Conservation (phyloP, 805 yeast genomes). For the Priceomyces fermenticarens region DNA sequence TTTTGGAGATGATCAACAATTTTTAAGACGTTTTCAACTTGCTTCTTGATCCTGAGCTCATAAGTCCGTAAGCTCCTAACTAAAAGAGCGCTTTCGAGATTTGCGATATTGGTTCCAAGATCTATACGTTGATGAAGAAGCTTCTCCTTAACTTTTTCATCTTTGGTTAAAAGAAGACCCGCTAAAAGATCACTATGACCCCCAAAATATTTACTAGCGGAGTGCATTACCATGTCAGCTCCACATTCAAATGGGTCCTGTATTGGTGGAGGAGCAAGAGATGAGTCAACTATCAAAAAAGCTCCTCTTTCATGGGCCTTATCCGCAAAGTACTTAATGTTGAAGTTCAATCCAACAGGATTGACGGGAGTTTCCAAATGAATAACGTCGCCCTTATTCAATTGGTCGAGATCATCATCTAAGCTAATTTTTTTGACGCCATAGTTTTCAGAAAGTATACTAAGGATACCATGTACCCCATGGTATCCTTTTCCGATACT, state of each 20-base stretch:
- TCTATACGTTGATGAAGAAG: slow-evolving; percentile 62
- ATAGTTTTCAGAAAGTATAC: slow-evolving; percentile 57
- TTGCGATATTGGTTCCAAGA: slow-evolving; percentile 78
- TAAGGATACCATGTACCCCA: slow-evolving; percentile 73
- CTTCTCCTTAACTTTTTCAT: slow-evolving; percentile 38
- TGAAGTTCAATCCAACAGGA: slow-evolving; percentile 70
- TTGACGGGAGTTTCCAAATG: slow-evolving; percentile 89
- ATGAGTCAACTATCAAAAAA: slow-evolving; percentile 70
- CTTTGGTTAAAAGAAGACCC: slow-evolving; percentile 70
- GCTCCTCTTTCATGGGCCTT: slow-evolving; percentile 81
- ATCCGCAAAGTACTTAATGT: slow-evolving; percentile 59
- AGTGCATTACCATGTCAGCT: slow-evolving; percentile 87
- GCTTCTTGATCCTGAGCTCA: slow-evolving; percentile 67
- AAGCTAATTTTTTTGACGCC: slow-evolving; percentile 51
- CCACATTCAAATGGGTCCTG: slow-evolving; percentile 79
- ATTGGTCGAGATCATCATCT: slow-evolving; percentile 39
- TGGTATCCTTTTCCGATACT: slow-evolving; percentile 82
- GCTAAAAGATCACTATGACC: slow-evolving; percentile 91
- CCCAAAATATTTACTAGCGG: slow-evolving; percentile 90
- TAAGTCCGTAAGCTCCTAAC: slow-evolving; percentile 79
- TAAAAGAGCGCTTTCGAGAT: slow-evolving; percentile 70
- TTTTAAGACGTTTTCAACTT: slow-evolving; percentile 58
- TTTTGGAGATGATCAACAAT: slow-evolving; percentile 59
- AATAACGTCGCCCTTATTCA: slow-evolving; percentile 68
- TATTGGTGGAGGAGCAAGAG: slow-evolving; percentile 92